phyloP scores from a whole-genome alignment of 805 yeast genomes.

The Yarrowia sp. region DNA sequence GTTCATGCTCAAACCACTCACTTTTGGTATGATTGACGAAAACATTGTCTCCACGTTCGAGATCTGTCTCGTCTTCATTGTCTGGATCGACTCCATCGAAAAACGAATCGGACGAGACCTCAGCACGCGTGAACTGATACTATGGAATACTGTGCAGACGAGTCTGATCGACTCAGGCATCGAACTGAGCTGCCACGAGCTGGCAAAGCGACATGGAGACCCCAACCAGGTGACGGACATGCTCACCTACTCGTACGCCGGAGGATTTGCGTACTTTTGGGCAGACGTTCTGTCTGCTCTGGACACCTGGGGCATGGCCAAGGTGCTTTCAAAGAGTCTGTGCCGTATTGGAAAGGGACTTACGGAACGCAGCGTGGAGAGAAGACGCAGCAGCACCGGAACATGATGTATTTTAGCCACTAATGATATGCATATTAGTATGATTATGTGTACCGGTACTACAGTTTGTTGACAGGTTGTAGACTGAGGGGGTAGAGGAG shows the following conservation, averaged over 20 bases:
- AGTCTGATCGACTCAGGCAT: slow-evolving; percentile 31
- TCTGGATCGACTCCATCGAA: slow-evolving; percentile 37
- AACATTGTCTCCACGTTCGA: slow-evolving; percentile 34
- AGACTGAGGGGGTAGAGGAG: no score
- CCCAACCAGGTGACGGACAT: neutral
- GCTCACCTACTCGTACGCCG: slow-evolving; percentile 23
- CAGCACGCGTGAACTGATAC: slow-evolving; percentile 28
- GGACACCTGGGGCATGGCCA: slow-evolving; percentile 36
- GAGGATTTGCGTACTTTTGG: slow-evolving; percentile 34
- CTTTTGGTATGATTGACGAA: slow-evolving; percentile 31
- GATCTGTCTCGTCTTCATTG: slow-evolving; percentile 33
- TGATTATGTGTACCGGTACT: no score
- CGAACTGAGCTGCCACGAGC: slow-evolving; percentile 18
- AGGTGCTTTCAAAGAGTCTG: slow-evolving; percentile 32
- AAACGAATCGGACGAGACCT: slow-evolving; percentile 28
- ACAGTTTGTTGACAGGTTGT: no score
- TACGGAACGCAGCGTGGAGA: slow-evolving; percentile 11
- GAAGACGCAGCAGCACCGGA: slow-evolving; percentile 16
- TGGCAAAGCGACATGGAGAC: slow-evolving; percentile 19
- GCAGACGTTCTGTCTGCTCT: slow-evolving; percentile 35
- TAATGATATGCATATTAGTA: slow-evolving; percentile 5
- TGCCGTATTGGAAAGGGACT: slow-evolving; percentile 21
- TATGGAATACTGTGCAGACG: slow-evolving; percentile 32
- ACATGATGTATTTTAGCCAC: slow-evolving; percentile 5
- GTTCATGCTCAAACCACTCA: slow-evolving; percentile 33